A percentile compares a stretch with the other conserved stretches of the same genome.
Evolutionary conservation across 2,329 filamentous ascomycete genomes (phyloP).

Genomic region (Laburnicola sp.): DNA sequence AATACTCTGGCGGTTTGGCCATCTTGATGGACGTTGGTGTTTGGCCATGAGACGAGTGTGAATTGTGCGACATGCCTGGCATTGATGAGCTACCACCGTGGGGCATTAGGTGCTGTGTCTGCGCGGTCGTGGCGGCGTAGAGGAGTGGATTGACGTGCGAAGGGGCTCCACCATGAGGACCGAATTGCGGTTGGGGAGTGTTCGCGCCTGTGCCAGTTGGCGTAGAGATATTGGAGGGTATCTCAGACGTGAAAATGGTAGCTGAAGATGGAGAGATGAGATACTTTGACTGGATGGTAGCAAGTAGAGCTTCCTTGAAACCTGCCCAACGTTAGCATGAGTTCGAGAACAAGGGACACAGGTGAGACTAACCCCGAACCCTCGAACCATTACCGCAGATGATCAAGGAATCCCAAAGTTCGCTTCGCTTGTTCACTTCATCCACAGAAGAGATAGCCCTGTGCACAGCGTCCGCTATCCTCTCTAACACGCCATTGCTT

Average conservation of each 20-base stretch:
- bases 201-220: constrained; percentile 88
- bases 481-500: constrained; percentile 74
- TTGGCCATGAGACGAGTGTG: constrained; percentile 66
- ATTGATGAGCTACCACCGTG: constrained; percentile 39
- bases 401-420: constrained; percentile 89
- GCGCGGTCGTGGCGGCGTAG: constrained; percentile 82
- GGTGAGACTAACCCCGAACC: constrained; percentile 57
- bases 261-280: constrained; percentile 89
- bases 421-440: constrained; percentile 79
- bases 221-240: constrained; percentile 90
- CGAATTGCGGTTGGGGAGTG: constrained; percentile 70
- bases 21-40: constrained; percentile 84
- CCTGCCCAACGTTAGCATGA: constrained; percentile 54
- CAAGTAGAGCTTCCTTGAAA: constrained; percentile 85
- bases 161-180: constrained; percentile 52
- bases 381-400: constrained; percentile 86
- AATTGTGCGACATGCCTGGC: constrained; percentile 49
- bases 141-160: constrained; percentile 84
- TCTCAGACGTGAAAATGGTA: constrained; percentile 95
- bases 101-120: constrained; percentile 55
- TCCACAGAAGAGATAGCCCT: constrained; percentile 79
- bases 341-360: constrained; percentile 16
- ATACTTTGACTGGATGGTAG: constrained; percentile 78
- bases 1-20: constrained; percentile 77
- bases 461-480: constrained; percentile 82